phyloP scores from a whole-genome alignment of 345 rosid species.

The Boechera divaricarpa region DNA sequence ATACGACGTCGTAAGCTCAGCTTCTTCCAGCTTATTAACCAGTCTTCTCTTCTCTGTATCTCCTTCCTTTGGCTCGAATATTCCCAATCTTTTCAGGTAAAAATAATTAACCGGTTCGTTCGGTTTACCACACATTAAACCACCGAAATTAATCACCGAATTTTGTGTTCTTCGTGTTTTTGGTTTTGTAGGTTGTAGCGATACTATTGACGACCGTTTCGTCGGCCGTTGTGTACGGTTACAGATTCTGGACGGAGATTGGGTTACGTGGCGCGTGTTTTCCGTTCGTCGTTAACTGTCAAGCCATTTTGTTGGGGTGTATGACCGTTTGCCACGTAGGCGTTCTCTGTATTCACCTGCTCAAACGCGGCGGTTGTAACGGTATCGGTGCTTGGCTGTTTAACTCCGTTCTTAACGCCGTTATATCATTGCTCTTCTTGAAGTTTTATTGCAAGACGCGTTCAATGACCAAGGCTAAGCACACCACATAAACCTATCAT shows the following conservation, averaged over 20 bases:
- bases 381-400: conserved; percentile 91
- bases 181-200: conserved; percentile 61
- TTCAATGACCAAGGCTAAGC: conserved; percentile 14
- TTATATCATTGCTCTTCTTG: conserved; percentile 61
- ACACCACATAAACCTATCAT: background rate
- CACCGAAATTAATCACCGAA: conserved; percentile 3
- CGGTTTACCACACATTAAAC: conserved; percentile 15
- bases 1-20: conserved; percentile 57
- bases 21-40: conserved; percentile 69
- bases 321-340: conserved; percentile 79
- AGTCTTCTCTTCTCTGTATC: conserved; percentile 67
- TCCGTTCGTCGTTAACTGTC: conserved; percentile 74
- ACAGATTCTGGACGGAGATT: conserved; percentile 90
- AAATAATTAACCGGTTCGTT: conserved; percentile 17
- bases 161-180: background rate
- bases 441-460: conserved; percentile 66
- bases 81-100: conserved; percentile 85
- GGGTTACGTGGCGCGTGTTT: conserved; percentile 78
- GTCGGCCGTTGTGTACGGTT: conserved; percentile 82
- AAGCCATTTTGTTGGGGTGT: conserved; percentile 63
- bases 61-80: conserved; percentile 94
- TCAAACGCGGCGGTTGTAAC: conserved; percentile 85
- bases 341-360: conserved; percentile 68
- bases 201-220: conserved; percentile 67
- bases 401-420: conserved; percentile 76